These are phyloP conservation scores for Drosera capensis DNA, from an alignment of 148 eudicot species.

Conservation along the genomic window DNA sequence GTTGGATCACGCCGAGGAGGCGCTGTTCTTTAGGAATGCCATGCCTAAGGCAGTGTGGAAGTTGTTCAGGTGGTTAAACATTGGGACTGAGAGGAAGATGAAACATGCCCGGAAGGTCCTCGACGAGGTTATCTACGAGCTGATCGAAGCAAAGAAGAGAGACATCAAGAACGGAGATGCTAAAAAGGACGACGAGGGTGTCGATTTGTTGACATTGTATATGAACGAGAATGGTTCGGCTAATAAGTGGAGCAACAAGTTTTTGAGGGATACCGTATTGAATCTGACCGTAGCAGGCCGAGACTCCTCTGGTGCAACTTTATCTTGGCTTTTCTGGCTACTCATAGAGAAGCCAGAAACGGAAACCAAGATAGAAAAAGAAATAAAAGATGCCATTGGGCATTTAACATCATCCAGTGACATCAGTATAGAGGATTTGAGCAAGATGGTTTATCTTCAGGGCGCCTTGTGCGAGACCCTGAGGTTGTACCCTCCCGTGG, in stretches of 20 bases:
- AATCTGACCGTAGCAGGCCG: conserved; percentile 14
- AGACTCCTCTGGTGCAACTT: conserved; percentile 10
- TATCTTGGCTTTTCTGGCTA: conserved; percentile 21
- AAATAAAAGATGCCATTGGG: too few relatives aligned
- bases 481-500: conserved; percentile 18
- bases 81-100: conserved; percentile 28
- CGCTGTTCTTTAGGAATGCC: conserved; percentile 19
- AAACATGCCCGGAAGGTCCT: conserved; percentile 22
- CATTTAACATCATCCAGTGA: neutral
- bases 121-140: conserved; percentile 20
- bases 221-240: conserved; percentile 6
- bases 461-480: conserved; percentile 11
- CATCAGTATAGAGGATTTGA: neutral
- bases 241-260: neutral
- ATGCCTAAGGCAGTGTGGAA: conserved; percentile 40
- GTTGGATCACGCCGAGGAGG: conserved; percentile 37
- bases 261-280: conserved; percentile 7
- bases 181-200: conserved; percentile 4
- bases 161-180: conserved; percentile 5
- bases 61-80: conserved; percentile 30
- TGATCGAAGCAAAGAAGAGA: conserved; percentile 14
- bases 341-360: conserved; percentile 5
- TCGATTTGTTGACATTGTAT: conserved; percentile 18
- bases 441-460: conserved; percentile 13
- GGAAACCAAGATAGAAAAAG: conserved; percentile 6